Percentiles rank a stretch among this genome's conserved stretches.
These are phyloP conservation scores for Cucumis hystrix DNA, from an alignment of 306 rosid species.

Conservation along the genomic window DNA sequence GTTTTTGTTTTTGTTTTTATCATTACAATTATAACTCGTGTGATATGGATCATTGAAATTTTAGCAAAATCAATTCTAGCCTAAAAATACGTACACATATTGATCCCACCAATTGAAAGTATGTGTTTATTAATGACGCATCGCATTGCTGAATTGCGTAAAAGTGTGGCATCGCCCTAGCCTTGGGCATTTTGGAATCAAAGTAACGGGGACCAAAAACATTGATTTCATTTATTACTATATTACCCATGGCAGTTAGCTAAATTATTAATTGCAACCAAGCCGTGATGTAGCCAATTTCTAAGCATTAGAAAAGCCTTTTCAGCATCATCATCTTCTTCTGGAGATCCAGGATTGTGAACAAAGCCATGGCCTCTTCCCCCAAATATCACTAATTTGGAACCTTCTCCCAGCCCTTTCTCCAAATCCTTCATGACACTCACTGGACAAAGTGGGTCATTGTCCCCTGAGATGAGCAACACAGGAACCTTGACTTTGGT, in stretches of 20 bases:
- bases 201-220: not conserved
- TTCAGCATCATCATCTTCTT: constrained; percentile 83
- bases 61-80: not conserved
- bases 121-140: not conserved
- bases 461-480: constrained; percentile 56
- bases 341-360: constrained; percentile 59
- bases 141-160: not conserved
- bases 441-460: constrained; percentile 51
- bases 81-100: not conserved
- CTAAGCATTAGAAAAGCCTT: constrained; percentile 44
- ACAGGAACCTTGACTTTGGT: constrained; percentile 39
- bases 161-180: not conserved
- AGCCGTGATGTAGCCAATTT: constrained; percentile 52
- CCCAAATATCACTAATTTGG: constrained; percentile 35
- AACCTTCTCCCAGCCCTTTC: constrained; percentile 26
- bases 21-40: not conserved
- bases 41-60: not conserved
- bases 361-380: constrained; percentile 79
- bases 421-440: constrained; percentile 22
- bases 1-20: not conserved
- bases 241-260: not conserved
- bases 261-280: constrained; percentile 15
- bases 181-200: not conserved
- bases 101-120: not conserved
- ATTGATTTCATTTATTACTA: not conserved